These are phyloP conservation scores for Fibroporia radiculosa DNA, from an alignment of 768 basidiomycete genomes.

Conservation along the genomic window DNA sequence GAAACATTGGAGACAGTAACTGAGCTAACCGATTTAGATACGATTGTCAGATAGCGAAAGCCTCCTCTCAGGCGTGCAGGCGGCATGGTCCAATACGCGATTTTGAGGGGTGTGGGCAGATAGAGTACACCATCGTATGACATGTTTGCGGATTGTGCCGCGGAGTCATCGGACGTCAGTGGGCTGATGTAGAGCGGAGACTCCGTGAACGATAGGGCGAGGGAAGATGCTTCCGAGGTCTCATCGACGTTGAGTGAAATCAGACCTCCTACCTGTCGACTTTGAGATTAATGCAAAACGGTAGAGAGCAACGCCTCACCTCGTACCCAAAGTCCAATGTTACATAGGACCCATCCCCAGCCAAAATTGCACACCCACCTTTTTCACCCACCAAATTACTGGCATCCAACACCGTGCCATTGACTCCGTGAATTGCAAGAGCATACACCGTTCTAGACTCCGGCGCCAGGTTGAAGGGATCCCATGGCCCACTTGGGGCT, in stretches of 20 bases:
- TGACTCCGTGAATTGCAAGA: constrained; percentile 27
- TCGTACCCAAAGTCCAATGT: constrained; percentile 50
- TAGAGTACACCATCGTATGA: constrained; percentile 38
- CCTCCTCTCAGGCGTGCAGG: constrained; percentile 38
- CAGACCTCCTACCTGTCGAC: constrained; percentile 42
- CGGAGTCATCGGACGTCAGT: constrained; percentile 40
- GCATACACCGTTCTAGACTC: constrained; percentile 39
- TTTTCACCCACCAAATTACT: constrained; percentile 27
- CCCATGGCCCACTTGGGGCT: constrained; percentile 46
- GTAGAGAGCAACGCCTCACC: constrained; percentile 22
- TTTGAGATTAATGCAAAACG: background rate
- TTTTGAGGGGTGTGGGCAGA: constrained; percentile 28
- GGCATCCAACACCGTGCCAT: constrained; percentile 29
- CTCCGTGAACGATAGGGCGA: constrained; percentile 52
- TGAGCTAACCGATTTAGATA: constrained; percentile 25
- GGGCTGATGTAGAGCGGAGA: constrained; percentile 48
- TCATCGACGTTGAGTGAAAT: constrained; percentile 39
- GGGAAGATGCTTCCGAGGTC: constrained; percentile 24
- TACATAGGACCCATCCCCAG: constrained; percentile 36
- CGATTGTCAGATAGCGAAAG: constrained; percentile 45
- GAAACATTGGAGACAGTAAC: constrained; percentile 42
- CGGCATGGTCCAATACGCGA: constrained; percentile 43
- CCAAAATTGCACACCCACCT: constrained; percentile 30
- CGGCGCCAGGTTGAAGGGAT: constrained; percentile 44
- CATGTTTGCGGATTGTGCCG: constrained; percentile 28